phyloP scores from a whole-genome alignment of 257 asterid genomes.

The Misopates orontium region DNA sequence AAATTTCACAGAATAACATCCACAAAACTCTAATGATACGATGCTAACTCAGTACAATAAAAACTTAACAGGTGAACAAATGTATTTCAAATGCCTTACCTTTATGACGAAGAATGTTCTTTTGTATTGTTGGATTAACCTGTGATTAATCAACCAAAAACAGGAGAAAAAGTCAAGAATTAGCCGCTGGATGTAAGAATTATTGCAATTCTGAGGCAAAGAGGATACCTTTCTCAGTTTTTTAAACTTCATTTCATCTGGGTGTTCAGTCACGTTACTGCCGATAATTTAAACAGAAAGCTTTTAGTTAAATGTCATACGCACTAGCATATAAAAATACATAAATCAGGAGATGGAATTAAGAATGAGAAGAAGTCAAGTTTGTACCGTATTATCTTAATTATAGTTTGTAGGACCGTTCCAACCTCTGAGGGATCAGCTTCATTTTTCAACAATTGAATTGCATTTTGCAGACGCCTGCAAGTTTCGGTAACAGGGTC shows the following conservation, averaged over 20 bases:
- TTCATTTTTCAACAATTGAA: conserved; percentile 64
- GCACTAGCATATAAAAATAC: not conserved
- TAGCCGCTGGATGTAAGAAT: not conserved
- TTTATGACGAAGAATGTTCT: conserved; percentile 53
- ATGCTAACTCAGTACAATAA: not conserved
- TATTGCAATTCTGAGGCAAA: not conserved
- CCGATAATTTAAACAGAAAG: conserved; percentile 25
- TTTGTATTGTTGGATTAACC: conserved; percentile 77
- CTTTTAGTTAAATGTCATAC: conserved; percentile 12
- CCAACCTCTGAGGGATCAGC: conserved; percentile 44
- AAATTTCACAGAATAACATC: not conserved
- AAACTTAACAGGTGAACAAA: not conserved
- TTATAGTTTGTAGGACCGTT: conserved; percentile 52
- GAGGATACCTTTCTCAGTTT: conserved; percentile 71
- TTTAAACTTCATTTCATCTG: conserved; percentile 68
- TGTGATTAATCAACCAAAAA: conserved; percentile 39
- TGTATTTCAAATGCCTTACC: conserved; percentile 42
- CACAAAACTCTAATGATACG: not conserved
- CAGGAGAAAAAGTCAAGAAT: no score
- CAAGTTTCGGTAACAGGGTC: conserved; percentile 71
- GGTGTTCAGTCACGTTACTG: conserved; percentile 87
- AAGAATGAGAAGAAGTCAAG: not conserved
- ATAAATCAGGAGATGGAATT: not conserved
- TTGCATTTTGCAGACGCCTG: conserved; percentile 65
- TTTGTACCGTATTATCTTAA: conserved; percentile 58